phyloP scores from a whole-genome alignment of 805 yeast species.

The Naumovozyma castellii region DNA sequence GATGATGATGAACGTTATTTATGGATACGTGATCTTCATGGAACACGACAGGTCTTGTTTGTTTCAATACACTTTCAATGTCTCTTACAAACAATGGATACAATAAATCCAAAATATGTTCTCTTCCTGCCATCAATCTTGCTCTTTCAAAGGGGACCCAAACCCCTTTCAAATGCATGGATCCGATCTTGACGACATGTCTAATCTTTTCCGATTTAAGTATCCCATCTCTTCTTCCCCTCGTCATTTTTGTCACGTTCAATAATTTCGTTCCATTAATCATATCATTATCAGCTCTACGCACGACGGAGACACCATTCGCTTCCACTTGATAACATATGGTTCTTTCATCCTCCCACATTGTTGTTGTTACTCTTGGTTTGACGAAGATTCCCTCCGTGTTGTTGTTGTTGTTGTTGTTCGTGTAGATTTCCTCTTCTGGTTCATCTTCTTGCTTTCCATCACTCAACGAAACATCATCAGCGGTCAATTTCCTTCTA shows the following conservation, averaged over 20 bases:
- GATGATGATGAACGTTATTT: slow-evolving; percentile 1
- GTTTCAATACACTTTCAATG: slow-evolving; percentile 40
- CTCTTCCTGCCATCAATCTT: slow-evolving; percentile 69
- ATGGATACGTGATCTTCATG: background rate
- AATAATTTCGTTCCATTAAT: slow-evolving; percentile 76
- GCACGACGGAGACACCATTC: slow-evolving; percentile 66
- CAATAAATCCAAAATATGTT: slow-evolving; percentile 57
- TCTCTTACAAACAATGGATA: slow-evolving; percentile 68
- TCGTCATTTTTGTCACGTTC: slow-evolving; percentile 79
- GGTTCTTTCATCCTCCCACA: slow-evolving; percentile 86
- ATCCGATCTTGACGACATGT: slow-evolving; percentile 77
- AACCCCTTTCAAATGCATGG: slow-evolving; percentile 85
- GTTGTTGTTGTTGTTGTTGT: background rate
- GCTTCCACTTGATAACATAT: slow-evolving; percentile 81
- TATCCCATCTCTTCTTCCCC: slow-evolving; percentile 81
- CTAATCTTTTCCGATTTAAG: slow-evolving; percentile 67
- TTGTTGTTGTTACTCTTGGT: slow-evolving; percentile 65
- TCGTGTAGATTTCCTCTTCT: background rate
- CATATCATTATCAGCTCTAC: slow-evolving; percentile 80
- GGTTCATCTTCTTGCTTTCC: background rate
- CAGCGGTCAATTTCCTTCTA: background rate
- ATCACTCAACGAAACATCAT: too few relatives aligned
- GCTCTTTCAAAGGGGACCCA: slow-evolving; percentile 88
- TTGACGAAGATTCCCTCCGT: background rate
- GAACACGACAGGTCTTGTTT: background rate